phyloP scores from a whole-genome alignment of 148 eudicot species.

The Oxyria digyna region DNA sequence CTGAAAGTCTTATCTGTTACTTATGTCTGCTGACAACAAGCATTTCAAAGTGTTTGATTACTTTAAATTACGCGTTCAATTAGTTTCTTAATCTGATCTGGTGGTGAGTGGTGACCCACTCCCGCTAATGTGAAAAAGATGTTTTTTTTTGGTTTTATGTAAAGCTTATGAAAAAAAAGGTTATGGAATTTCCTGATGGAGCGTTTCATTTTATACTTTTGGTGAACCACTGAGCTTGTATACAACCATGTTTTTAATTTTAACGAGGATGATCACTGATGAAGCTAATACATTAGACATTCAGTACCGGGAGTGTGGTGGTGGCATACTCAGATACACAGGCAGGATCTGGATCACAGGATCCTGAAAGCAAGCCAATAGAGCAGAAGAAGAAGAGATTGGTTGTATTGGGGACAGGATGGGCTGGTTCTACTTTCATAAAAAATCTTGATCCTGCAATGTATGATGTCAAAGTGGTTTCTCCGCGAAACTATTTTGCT shows the following conservation, averaged over 20 bases:
- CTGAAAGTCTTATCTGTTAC: background rate
- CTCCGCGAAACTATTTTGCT: slow-evolving; percentile 86
- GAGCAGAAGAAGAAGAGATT: slow-evolving; percentile 41
- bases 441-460: slow-evolving; percentile 54
- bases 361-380: slow-evolving; percentile 12
- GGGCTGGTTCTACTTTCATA: slow-evolving; percentile 75
- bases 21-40: background rate
- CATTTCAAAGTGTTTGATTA: background rate
- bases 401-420: slow-evolving; percentile 82
- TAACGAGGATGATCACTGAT: background rate
- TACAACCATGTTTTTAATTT: background rate
- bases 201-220: background rate
- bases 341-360: slow-evolving; percentile 15
- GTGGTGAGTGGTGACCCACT: background rate
- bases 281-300: background rate
- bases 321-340: slow-evolving; percentile 59
- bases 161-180: background rate
- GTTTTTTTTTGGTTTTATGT: background rate
- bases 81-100: background rate
- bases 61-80: background rate
- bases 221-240: background rate
- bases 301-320: slow-evolving; percentile 59
- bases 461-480: slow-evolving; percentile 79
- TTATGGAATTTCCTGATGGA: background rate
- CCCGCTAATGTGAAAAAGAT: background rate